Conservation (phyloP, 164 flowering plant genomes). For the Stephania cephalantha region DNA sequence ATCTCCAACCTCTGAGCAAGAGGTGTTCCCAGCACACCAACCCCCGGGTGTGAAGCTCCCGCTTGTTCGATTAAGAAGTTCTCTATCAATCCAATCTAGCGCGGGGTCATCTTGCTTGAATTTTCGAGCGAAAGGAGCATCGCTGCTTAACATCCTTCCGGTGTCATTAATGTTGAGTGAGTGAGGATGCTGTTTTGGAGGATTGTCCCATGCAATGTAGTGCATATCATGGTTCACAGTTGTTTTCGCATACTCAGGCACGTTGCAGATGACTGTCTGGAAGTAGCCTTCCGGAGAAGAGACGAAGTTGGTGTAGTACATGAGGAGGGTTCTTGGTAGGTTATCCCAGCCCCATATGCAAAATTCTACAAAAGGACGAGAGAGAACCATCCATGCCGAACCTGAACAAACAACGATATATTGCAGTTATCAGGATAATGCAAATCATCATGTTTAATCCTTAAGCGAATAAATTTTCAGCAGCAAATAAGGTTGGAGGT, state of each 20-base stretch:
- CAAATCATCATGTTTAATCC: no score
- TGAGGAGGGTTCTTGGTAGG: constrained; percentile 35
- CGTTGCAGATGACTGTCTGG: constrained; percentile 39
- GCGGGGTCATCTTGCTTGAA: constrained; percentile 23
- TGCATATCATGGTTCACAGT: constrained; percentile 37
- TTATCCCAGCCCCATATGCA: constrained; percentile 41
- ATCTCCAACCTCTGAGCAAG: constrained; percentile 26
- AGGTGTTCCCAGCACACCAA: constrained; percentile 27
- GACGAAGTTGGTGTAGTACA: constrained; percentile 38
- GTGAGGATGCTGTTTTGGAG: constrained; percentile 32
- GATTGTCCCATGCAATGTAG: constrained; percentile 38
- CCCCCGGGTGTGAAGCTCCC: constrained; percentile 28
- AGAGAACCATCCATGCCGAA: constrained; percentile 40
- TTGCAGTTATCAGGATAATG: neutral
- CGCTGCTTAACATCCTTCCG: constrained; percentile 21
- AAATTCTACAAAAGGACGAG: constrained; percentile 33
- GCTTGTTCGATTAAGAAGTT: constrained; percentile 17
- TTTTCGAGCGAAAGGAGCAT: constrained; percentile 31
- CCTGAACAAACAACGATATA: constrained; percentile 21
- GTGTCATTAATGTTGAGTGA: constrained; percentile 23
- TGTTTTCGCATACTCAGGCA: constrained; percentile 25
- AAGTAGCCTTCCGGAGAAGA: constrained; percentile 46
- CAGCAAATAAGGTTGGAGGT: no score
- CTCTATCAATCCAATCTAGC: constrained; percentile 26
- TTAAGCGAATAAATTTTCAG: no score